Conservation (phyloP, 129 eudicot species). For the Escallonia herrerae region DNA sequence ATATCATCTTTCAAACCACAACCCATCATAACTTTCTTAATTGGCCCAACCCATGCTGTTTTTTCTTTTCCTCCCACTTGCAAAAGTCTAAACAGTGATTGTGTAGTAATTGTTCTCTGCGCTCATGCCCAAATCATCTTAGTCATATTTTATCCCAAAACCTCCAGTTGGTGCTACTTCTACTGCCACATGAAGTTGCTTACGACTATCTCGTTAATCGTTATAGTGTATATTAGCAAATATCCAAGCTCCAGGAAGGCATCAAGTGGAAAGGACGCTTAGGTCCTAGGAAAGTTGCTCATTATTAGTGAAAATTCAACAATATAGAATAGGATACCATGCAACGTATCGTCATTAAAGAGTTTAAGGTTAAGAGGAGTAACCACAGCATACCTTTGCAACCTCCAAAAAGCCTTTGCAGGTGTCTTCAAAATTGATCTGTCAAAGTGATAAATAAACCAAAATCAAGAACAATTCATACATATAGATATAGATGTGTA, state of each 20-base stretch:
- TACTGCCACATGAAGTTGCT: neutral
- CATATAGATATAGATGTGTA: neutral
- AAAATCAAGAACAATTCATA: neutral
- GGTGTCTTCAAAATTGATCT: slow-evolving; percentile 97
- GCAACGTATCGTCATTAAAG: neutral
- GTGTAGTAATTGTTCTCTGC: neutral
- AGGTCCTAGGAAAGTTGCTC: neutral
- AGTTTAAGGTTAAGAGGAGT: neutral
- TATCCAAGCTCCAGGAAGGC: neutral
- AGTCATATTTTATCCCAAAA: neutral
- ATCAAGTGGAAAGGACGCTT: neutral
- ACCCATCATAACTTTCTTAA: neutral
- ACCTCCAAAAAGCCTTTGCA: slow-evolving; percentile 99
- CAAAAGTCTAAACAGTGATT: neutral
- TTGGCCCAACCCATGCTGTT: neutral
- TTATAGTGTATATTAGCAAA: neutral
- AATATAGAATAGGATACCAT: neutral
- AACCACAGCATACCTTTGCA: slow-evolving; percentile 55
- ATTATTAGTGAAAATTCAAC: neutral
- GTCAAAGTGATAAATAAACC: slow-evolving; percentile 18
- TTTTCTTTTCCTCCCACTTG: neutral
- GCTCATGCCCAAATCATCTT: neutral
- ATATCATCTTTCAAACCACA: neutral
- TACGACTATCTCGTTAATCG: neutral
- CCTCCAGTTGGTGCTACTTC: neutral